Evolutionary conservation across 306 rosid genomes (phyloP), one percentile per base, ranked within the genome.

Genomic region (Acacia confusa): DNA sequence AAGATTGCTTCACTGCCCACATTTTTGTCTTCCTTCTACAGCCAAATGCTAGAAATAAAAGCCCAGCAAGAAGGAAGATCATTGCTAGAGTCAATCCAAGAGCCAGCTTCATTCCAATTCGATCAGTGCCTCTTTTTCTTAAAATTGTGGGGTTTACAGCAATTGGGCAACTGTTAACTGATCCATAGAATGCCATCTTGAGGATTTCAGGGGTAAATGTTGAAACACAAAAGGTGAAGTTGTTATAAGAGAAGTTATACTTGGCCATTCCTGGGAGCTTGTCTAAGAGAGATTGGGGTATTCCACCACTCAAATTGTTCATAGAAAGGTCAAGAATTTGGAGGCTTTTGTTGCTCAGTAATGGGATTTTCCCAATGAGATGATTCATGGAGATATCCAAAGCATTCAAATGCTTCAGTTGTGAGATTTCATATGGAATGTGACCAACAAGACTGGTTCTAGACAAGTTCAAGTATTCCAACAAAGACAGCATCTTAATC

Each of bases 221-320:
- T 22, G 90, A 90, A 72, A 88, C 88, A 89, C 99, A 96, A 9
- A 96, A 82, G 69, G 94, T 89, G 61, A 96, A 85, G 86, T 96
- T 94, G 47, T 96, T 96, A 82, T 88, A 92, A 14, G 99, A 96
- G 85, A 96, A 96, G 92, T 96, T 96, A 88, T 81, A 96, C 77
- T 76, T 88, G 88, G 87, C 91, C 98, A 94, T 94, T 86, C 75
- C 65, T 48, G 89, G 88, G 41, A 96, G 92, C 76, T 88, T 96
- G 78, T 89, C 64, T 53, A 94, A 63, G 78, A 96, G 75, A 40
- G 83, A 69, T 34, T 64, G 69, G 6, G 99, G 97, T 76, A 96
- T 79, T 48, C 85, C 88, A 72, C 99, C 99, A 71, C 89, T 92
- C 88, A 96, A 83, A 81, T 90, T 93, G 89, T 96, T 96, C 78